Evolutionary conservation across 148 eudicot genomes (phyloP).

Genomic region (Heliamphora exappendiculata): DNA sequence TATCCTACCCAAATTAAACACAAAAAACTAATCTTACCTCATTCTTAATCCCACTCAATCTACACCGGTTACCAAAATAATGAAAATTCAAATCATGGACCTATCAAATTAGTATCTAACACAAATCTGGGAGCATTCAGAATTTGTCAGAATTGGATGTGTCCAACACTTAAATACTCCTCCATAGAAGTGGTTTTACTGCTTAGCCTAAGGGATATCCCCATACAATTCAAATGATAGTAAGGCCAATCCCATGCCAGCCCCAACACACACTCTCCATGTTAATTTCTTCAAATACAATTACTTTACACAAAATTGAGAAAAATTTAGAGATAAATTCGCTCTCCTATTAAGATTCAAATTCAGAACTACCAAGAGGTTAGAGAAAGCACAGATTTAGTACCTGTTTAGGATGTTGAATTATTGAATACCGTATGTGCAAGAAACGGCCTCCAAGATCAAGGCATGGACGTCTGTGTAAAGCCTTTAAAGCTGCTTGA

Average conservation of each 20-base stretch:
- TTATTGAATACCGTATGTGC: slow-evolving; percentile 72
- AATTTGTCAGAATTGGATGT: not conserved
- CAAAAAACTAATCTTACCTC: no score
- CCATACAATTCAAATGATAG: not conserved
- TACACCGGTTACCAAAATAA: no score
- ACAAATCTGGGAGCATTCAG: not conserved
- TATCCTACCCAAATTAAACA: no score
- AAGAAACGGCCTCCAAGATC: slow-evolving; percentile 56
- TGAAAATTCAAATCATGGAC: not conserved
- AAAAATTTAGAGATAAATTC: not conserved
- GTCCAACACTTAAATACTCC: not conserved
- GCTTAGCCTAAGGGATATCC: not conserved
- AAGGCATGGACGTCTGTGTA: slow-evolving; percentile 50
- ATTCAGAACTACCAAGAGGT: not conserved
- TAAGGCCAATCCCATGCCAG: not conserved
- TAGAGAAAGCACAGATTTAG: not conserved
- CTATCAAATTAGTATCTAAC: not conserved
- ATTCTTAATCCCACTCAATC: no score
- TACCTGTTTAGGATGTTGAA: slow-evolving; percentile 53
- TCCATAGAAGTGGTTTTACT: not conserved
- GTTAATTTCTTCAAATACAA: not conserved
- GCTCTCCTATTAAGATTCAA: not conserved
- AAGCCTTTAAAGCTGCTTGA: slow-evolving; percentile 51
- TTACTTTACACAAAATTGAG: not conserved
- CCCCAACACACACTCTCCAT: not conserved